Evolutionary conservation across 371 early-diverging fungal genomes (phyloP).

Genomic region (Furculomyces boomerangus): DNA sequence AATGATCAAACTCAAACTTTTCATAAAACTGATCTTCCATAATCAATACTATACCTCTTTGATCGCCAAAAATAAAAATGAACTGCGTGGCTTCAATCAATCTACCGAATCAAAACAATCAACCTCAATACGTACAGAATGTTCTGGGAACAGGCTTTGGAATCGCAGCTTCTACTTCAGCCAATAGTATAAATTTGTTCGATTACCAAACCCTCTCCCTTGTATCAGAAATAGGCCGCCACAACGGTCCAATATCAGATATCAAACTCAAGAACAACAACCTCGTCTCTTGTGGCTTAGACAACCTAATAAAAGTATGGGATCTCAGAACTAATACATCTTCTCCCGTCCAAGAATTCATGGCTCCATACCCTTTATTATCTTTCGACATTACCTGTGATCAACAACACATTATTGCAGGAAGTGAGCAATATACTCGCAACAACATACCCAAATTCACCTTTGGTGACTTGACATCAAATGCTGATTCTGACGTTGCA

Average conservation of each 20-base stretch:
- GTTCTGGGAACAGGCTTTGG: not conserved
- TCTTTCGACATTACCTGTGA: constrained; percentile 48
- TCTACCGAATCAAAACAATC: constrained; percentile 56
- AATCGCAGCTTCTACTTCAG: not conserved
- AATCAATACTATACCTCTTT: no score
- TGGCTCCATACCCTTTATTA: constrained; percentile 23
- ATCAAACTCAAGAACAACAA: not conserved
- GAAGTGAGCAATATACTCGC: constrained; percentile 38
- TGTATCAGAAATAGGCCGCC: not conserved
- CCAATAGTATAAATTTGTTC: not conserved
- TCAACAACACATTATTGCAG: constrained; percentile 45
- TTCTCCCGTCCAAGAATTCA: not conserved
- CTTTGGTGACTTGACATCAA: constrained; percentile 10
- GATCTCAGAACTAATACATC: not conserved
- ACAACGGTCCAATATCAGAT: not conserved
- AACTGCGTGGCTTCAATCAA: constrained; percentile 70
- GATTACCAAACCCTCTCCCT: not conserved
- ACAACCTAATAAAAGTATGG: not conserved
- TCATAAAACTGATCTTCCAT: no score
- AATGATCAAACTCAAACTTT: no score
- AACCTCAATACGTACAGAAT: not conserved
- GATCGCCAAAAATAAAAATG: no score
- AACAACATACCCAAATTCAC: constrained; percentile 3
- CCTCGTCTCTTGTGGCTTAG: not conserved
- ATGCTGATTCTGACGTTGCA: constrained; percentile 30